Percentiles rank a stretch among this genome's conserved stretches.
phyloP scores from a whole-genome alignment of 179 eudicot species.

The Actinidia arguta region DNA sequence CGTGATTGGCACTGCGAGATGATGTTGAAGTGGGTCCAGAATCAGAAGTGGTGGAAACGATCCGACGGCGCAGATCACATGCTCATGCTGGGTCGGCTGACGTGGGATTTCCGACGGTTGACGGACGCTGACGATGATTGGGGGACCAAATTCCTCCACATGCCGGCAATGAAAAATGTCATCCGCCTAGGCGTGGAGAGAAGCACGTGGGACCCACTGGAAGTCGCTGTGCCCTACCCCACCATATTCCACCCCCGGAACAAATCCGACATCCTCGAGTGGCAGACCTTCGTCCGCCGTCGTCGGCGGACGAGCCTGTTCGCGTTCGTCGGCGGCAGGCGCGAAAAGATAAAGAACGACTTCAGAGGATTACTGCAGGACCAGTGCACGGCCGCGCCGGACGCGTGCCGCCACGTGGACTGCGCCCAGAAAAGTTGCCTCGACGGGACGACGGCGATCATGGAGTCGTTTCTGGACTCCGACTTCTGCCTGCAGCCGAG shows the following conservation, averaged over 20 bases:
- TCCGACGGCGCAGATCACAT: too few species aligned
- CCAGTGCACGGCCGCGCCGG: slow-evolving; percentile 36
- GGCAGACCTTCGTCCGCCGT: slow-evolving; percentile 43
- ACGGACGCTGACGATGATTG: slow-evolving; percentile 35
- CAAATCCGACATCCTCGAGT: slow-evolving; percentile 25
- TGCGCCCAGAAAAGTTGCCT: too few species aligned
- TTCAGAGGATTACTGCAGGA: slow-evolving; percentile 32
- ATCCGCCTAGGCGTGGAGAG: slow-evolving; percentile 40
- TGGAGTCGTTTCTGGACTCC: slow-evolving; percentile 33
- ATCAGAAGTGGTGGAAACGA: too few species aligned
- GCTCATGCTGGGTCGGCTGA: too few species aligned
- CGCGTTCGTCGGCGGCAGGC: slow-evolving; percentile 49
- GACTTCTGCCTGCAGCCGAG: too few species aligned
- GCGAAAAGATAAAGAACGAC: slow-evolving; percentile 35
- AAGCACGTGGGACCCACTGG: slow-evolving; percentile 31
- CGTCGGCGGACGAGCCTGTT: slow-evolving; percentile 35
- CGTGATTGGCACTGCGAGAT: too few species aligned
- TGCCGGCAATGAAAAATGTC: slow-evolving; percentile 43
- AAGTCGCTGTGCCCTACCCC: slow-evolving; percentile 54
- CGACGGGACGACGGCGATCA: slow-evolving; percentile 30
- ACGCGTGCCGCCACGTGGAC: slow-evolving; percentile 42
- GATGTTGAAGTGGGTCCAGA: too few species aligned
- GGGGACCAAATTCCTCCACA: slow-evolving; percentile 55
- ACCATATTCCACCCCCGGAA: slow-evolving; percentile 55
- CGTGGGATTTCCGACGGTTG: too few species aligned